phyloP scores from a whole-genome alignment of 2,329 filamentous ascomycete species.

The Nemania sp. region DNA sequence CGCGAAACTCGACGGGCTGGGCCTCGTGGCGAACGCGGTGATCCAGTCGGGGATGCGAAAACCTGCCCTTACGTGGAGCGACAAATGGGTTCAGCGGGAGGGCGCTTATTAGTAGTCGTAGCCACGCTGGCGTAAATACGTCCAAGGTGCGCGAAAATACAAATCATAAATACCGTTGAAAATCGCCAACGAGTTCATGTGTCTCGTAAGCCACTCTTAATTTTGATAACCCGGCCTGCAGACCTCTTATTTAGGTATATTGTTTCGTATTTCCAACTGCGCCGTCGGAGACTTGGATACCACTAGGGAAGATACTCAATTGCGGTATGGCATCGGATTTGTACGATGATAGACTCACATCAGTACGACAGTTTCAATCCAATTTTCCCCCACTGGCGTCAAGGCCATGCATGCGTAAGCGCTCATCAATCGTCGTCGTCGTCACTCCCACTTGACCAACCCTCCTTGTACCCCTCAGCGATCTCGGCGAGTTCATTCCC shows the following conservation, averaged over 20 bases:
- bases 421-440: constrained; percentile 62
- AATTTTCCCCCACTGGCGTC: too few species aligned
- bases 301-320: background rate
- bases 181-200: background rate
- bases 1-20: constrained; percentile 56
- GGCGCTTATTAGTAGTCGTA: constrained; percentile 30
- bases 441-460: constrained; percentile 80
- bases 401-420: background rate
- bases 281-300: background rate
- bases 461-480: constrained; percentile 85
- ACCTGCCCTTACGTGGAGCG: constrained; percentile 28
- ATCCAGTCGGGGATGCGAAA: constrained; percentile 35
- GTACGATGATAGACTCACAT: background rate
- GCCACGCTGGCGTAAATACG: background rate
- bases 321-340: too few species aligned
- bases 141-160: too few species aligned
- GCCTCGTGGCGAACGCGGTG: constrained; percentile 29
- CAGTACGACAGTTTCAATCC: too few species aligned
- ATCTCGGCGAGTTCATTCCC: constrained; percentile 80
- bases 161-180: background rate
- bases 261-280: background rate
- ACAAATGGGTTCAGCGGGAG: constrained; percentile 27
- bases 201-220: background rate
- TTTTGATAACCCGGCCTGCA: background rate
- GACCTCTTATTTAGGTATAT: background rate